Base-by-base conservation (phyloP, 83 land plant genomes). In the Picea mariana region DNA sequence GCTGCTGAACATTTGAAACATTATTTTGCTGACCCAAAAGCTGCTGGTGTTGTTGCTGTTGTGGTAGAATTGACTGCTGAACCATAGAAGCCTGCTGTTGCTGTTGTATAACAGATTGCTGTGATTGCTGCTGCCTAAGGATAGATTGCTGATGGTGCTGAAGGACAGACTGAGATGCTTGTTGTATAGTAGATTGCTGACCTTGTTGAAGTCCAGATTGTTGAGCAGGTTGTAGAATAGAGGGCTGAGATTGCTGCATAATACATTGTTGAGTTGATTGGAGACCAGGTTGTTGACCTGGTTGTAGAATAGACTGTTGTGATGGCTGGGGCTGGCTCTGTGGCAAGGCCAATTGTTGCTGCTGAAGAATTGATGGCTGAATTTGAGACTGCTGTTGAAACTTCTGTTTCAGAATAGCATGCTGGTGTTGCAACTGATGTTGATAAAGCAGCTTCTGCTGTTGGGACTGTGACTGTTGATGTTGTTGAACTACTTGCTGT, bases 71-170 rank as follows among this genome's bases (percentile, higher is more conserved):
- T 83, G 83, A 62, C 23, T 80, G 83, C 34, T 61, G 83, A 60
- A 7, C 2, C 44, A 38, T 20, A 15, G 38, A 13, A 42, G 44
- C 75, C 81, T 76, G 86, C 18, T 81, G 65, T 49, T 9, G 12
- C 12, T 9, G 11, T 49, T 49, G 55, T 49, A 49, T 9, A 49
- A 9, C 55, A 49, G 55, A 49, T n/a, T 83, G 85, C 47, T 83
- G 86, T 31, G 58, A 72, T 17, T 71, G 84, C 12, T 83, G 83
- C 17, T 49, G 55, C 55, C 55, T 49, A 49, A 49, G 55, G 12
- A 49, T 9, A 49, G 52, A 86, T 17, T 67, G 85, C 73, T 83
- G 85, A 16, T 65, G 85, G 49, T 83, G 85, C 66, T 83, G 85
- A 71, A 82, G 77, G 80, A 78, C 59, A 42, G 76, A 20, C 76